Evolutionary conservation across 257 asterid species (phyloP).

Genomic region (Solanum sejunctum): DNA sequence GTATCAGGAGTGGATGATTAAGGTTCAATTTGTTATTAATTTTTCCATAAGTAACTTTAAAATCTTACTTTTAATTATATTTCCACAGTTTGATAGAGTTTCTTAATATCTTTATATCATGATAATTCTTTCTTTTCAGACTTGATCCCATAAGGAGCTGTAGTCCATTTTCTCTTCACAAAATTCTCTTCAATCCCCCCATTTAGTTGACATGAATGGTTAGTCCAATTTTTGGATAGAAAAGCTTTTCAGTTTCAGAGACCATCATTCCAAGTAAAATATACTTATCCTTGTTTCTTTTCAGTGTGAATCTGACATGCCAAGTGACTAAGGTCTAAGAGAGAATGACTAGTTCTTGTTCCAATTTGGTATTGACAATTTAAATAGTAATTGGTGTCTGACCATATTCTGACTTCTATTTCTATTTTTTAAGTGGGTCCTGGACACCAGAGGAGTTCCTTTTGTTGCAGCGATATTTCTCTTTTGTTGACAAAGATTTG

Average conservation of each 20-base stretch:
- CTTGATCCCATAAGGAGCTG: neutral
- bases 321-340: neutral
- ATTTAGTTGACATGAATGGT: too few species aligned
- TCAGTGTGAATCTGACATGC: neutral
- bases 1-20: neutral
- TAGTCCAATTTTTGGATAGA: neutral
- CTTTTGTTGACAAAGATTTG: neutral
- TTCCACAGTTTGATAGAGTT: neutral
- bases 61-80: neutral
- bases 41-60: neutral
- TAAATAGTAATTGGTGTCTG: neutral
- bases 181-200: too few species aligned
- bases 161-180: neutral
- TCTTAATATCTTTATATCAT: neutral
- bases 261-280: conserved; percentile 9
- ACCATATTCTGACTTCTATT: neutral
- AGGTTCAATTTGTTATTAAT: neutral
- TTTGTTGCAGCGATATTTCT: neutral
- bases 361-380: neutral
- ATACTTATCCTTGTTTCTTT: neutral
- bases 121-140: conserved; percentile 4
- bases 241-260: neutral
- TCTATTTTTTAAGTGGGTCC: neutral
- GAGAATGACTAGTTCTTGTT: neutral
- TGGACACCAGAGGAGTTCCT: neutral